Conservation (phyloP, 306 rosid genomes). For the Cicer bijugum region DNA sequence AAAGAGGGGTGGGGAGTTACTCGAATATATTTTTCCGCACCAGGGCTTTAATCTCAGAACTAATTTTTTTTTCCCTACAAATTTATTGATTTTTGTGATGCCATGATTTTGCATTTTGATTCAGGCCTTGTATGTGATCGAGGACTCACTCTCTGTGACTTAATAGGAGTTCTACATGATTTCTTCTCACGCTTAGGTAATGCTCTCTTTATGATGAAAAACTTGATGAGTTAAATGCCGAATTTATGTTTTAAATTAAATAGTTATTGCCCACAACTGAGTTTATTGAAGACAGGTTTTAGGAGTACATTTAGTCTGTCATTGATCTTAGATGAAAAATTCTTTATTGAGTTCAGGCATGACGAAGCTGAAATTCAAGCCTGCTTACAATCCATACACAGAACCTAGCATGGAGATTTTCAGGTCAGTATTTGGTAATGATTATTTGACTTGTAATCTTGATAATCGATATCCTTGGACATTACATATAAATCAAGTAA, state of each 20-base stretch:
- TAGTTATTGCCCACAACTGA: background rate
- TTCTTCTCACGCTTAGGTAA: constrained; percentile 89
- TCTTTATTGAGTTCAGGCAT: constrained; percentile 62
- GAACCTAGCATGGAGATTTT: constrained; percentile 99
- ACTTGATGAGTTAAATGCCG: background rate
- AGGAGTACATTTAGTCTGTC: constrained; percentile 12
- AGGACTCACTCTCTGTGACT: constrained; percentile 85
- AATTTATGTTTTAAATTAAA: no score
- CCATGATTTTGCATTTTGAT: constrained; percentile 34
- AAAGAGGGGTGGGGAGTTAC: background rate
- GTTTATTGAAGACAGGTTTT: background rate
- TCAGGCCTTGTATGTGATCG: constrained; percentile 90
- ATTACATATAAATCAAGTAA: constrained; percentile 11
- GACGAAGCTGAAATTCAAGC: constrained; percentile 84
- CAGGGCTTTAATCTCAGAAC: constrained; percentile 3
- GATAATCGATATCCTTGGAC: constrained; percentile 3
- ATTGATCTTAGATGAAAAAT: background rate
- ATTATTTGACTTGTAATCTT: constrained; percentile 31
- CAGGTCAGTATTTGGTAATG: constrained; percentile 56
- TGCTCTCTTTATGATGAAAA: constrained; percentile 20
- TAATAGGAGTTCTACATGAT: constrained; percentile 83
- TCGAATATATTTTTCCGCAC: background rate
- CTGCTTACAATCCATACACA: constrained; percentile 95
- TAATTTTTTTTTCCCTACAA: background rate
- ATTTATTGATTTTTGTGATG: background rate